phyloP scores from a whole-genome alignment of 345 rosid species.

The Euphorbia pulcherrima region DNA sequence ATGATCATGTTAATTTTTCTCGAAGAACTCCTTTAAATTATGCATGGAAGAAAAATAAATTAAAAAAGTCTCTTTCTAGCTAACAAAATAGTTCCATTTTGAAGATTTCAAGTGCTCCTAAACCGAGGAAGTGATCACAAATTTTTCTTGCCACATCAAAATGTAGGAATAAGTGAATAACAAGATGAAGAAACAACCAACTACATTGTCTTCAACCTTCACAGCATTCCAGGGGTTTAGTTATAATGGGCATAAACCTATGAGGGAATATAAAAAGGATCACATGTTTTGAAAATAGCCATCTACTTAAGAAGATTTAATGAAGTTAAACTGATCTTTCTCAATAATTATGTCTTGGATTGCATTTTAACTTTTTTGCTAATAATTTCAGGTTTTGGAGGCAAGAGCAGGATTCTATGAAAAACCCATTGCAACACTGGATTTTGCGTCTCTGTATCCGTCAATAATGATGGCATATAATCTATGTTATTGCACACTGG shows the following conservation, averaged over 20 bases:
- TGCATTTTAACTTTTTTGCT: background rate
- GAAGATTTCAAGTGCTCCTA: too few relatives aligned
- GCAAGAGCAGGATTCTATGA: conserved; percentile 89
- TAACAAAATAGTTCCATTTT: too few relatives aligned
- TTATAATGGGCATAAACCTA: background rate
- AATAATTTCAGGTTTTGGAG: conserved; percentile 69
- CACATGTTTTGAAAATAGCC: background rate
- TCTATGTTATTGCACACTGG: conserved; percentile 92
- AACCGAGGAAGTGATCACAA: too few relatives aligned
- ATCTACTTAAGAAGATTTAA: background rate
- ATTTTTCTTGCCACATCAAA: background rate
- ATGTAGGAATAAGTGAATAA: background rate
- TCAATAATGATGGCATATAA: conserved; percentile 99
- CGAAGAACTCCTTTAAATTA: background rate
- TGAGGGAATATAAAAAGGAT: background rate
- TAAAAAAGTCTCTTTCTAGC: too few relatives aligned
- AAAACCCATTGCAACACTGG: conserved; percentile 90
- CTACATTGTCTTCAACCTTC: background rate
- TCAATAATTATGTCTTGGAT: background rate
- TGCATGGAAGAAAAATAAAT: too few relatives aligned
- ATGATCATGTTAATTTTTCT: background rate
- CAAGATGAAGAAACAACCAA: background rate
- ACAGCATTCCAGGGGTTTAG: background rate
- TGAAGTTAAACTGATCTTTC: background rate
- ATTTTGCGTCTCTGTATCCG: conserved; percentile 95